Conservation (phyloP, 108 stramenopile species). For the Skeletonema marinoi region DNA sequence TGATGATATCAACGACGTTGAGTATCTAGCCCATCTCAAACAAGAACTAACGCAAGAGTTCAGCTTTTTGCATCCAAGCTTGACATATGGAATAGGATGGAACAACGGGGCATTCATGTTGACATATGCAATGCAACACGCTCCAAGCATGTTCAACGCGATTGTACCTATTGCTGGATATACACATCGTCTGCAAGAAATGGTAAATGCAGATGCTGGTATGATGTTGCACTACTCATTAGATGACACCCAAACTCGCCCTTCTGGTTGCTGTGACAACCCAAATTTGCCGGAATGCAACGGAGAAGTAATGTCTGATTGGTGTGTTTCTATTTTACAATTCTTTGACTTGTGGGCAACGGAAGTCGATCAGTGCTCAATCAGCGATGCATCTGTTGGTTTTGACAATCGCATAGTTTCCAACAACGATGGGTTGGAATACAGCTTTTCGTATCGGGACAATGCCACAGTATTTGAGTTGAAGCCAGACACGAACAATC, state of each 20-base stretch:
- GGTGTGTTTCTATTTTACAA: constrained; percentile 21
- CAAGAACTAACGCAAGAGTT: constrained; percentile 21
- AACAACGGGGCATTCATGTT: constrained; percentile 58
- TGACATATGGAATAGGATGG: constrained; percentile 52
- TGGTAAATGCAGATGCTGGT: constrained; percentile 4
- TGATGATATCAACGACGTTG: constrained; percentile 46
- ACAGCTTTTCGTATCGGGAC: background rate
- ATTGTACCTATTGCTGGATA: constrained; percentile 58
- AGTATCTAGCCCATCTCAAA: constrained; percentile 38
- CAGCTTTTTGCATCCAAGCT: constrained; percentile 22
- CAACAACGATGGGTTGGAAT: background rate
- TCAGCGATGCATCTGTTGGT: background rate
- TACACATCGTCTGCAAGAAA: background rate
- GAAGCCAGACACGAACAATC: background rate
- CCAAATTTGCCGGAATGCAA: constrained; percentile 16
- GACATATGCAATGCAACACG: constrained; percentile 14
- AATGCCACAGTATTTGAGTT: constrained; percentile 6
- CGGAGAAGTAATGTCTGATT: constrained; percentile 5
- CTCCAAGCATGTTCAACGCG: constrained; percentile 43
- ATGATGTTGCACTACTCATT: constrained; percentile 34
- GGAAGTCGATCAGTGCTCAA: constrained; percentile 9
- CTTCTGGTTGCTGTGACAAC: constrained; percentile 31
- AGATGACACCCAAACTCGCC: constrained; percentile 14
- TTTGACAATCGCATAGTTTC: background rate
- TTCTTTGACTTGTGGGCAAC: constrained; percentile 31